Evolutionary conservation across 1,284 basidiomycete genomes (phyloP).

Genomic region (Boletellus sp.): DNA sequence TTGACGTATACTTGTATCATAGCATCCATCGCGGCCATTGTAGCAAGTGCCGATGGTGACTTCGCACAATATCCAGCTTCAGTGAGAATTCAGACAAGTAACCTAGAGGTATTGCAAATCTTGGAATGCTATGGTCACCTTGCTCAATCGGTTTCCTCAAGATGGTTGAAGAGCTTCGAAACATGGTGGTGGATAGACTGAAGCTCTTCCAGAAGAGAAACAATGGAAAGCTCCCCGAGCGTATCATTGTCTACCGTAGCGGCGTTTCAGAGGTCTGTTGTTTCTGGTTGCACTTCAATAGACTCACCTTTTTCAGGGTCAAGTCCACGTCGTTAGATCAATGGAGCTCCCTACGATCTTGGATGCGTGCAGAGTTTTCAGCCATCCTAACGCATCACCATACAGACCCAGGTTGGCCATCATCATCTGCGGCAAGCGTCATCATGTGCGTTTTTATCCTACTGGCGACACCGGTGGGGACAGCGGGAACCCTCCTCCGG

Average conservation of each 20-base stretch:
- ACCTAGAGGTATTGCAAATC: constrained; percentile 53
- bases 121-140: constrained; percentile 44
- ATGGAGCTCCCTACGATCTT: constrained; percentile 67
- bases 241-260: constrained; percentile 75
- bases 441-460: constrained; percentile 82
- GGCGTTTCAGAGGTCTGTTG: constrained; percentile 66
- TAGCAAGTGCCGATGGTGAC: constrained; percentile 61
- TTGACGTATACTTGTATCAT: background rate
- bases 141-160: constrained; percentile 15
- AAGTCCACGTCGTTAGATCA: constrained; percentile 61
- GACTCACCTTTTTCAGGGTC: constrained; percentile 46
- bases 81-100: constrained; percentile 66
- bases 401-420: constrained; percentile 72
- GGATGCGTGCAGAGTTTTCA: constrained; percentile 53
- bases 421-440: constrained; percentile 77
- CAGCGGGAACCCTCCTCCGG: constrained; percentile 69
- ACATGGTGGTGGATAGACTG: constrained; percentile 71
- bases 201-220: constrained; percentile 48
- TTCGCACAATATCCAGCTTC: constrained; percentile 74
- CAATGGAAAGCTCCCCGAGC: constrained; percentile 45
- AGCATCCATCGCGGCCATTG: constrained; percentile 74
- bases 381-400: constrained; percentile 29
- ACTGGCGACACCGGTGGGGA: constrained; percentile 53
- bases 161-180: constrained; percentile 52
- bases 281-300: background rate